phyloP scores from a whole-genome alignment of 305 asterid genomes.

The Fraxinus albicans region DNA sequence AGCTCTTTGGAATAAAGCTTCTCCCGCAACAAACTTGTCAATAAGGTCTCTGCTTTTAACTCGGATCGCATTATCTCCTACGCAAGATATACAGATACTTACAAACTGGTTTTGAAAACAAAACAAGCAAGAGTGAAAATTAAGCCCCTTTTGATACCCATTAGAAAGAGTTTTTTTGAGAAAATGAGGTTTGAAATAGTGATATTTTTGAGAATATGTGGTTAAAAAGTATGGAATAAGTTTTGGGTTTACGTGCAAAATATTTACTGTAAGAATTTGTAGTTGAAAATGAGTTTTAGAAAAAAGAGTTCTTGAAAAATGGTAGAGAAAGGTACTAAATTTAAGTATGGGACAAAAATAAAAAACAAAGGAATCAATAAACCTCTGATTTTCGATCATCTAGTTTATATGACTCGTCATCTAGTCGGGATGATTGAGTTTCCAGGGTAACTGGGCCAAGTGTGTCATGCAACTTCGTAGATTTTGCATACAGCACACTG shows the following conservation, averaged over 20 bases:
- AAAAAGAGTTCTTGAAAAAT: too few species aligned
- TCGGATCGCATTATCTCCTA: slow-evolving; percentile 68
- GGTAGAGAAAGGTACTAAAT: background rate
- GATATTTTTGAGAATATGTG: background rate
- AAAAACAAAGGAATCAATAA: slow-evolving; percentile 17
- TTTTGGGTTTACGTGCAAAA: too few species aligned
- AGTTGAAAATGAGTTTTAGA: background rate
- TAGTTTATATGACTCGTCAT: slow-evolving; percentile 32
- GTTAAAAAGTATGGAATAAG: too few species aligned
- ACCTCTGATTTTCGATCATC: slow-evolving; percentile 55
- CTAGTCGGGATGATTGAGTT: slow-evolving; percentile 17
- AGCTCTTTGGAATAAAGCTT: slow-evolving; percentile 81
- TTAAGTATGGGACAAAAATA: background rate
- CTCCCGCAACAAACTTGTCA: slow-evolving; percentile 77
- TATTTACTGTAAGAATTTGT: too few species aligned
- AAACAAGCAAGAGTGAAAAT: background rate
- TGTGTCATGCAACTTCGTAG: slow-evolving; percentile 38
- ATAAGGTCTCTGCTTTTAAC: slow-evolving; percentile 74
- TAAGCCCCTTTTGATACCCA: background rate
- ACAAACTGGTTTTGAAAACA: slow-evolving; percentile 9
- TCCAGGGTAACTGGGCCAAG: slow-evolving; percentile 25
- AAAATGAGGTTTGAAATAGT: background rate
- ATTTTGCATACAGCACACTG: slow-evolving; percentile 53
- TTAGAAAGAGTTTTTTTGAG: too few species aligned
- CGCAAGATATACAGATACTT: slow-evolving; percentile 23